These are phyloP conservation scores for Candida railenensis DNA, from an alignment of 805 yeast genomes.

Conservation along the genomic window DNA sequence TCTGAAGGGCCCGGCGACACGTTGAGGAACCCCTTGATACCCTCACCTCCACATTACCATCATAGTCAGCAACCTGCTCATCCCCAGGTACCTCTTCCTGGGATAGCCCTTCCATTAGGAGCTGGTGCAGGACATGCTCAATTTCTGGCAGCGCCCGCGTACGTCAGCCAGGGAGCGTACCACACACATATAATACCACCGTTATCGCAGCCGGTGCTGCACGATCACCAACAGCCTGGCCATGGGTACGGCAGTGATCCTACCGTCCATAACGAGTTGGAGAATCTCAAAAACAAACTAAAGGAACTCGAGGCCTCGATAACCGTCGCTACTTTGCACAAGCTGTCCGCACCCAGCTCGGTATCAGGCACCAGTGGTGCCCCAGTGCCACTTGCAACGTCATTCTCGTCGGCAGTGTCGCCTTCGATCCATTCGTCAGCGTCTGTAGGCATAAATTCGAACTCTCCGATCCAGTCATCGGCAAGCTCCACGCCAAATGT, in stretches of 20 bases:
- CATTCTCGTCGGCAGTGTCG: not conserved
- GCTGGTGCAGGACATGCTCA: too few relatives aligned
- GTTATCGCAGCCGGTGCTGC: not conserved
- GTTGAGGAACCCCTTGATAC: not conserved
- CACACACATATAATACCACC: not conserved
- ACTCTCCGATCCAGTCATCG: not conserved
- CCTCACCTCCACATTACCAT: not conserved
- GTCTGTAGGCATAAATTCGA: not conserved
- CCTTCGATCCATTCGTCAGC: not conserved
- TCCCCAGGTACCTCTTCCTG: not conserved
- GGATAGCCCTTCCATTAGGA: too few relatives aligned
- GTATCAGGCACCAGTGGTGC: not conserved
- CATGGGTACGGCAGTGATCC: not conserved
- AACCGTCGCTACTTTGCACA: constrained; percentile 4
- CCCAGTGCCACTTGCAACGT: not conserved
- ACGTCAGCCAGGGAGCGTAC: too few relatives aligned
- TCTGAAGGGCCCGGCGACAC: not conserved
- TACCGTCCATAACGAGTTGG: constrained; percentile 3
- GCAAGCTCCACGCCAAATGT: not conserved
- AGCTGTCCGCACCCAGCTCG: not conserved
- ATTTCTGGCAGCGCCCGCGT: too few relatives aligned
- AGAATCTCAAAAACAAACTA: constrained; percentile 3
- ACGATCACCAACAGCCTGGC: not conserved
- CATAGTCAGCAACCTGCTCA: too few relatives aligned
- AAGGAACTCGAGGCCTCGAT: constrained; percentile 5